Conservation (phyloP, 768 basidiomycete species). For the Cystofilobasidium bisporidii region DNA sequence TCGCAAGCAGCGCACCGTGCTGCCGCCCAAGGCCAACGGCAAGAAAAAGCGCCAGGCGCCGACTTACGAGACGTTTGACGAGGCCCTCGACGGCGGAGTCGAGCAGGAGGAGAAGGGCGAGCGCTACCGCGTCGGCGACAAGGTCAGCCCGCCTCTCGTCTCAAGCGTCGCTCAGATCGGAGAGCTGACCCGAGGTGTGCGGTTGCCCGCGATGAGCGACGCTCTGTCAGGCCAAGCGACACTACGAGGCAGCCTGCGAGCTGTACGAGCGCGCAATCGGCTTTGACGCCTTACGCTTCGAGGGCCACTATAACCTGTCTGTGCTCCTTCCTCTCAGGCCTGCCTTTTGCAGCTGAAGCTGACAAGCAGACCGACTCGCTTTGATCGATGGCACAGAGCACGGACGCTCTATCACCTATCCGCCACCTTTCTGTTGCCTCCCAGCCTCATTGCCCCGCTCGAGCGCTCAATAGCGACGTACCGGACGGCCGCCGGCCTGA, state of each 20-base stretch:
- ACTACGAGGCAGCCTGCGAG: constrained; percentile 37
- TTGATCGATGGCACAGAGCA: no score
- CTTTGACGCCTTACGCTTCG: constrained; percentile 34
- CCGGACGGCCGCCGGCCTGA: constrained; percentile 30
- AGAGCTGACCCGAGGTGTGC: no score
- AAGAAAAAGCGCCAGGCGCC: constrained; percentile 33
- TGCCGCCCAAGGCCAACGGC: constrained; percentile 1
- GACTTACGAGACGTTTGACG: constrained; percentile 40
- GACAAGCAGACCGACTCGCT: no score
- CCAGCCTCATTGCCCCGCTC: constrained; percentile 29
- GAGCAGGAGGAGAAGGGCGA: constrained; percentile 41
- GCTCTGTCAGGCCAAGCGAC: constrained; percentile 34
- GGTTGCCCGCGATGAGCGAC: no score
- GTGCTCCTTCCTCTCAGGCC: constrained; percentile 31
- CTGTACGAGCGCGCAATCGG: constrained; percentile 22
- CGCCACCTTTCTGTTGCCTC: constrained; percentile 36
- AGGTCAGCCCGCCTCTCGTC: constrained; percentile 27
- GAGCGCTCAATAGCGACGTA: constrained; percentile 33
- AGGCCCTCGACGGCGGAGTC: constrained; percentile 39
- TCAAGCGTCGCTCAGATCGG: no score
- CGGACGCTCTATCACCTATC: constrained; percentile 36
- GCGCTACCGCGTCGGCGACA: constrained; percentile 38
- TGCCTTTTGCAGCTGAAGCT: no score
- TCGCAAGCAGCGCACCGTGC: not conserved
- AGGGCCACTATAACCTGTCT: constrained; percentile 34